These are phyloP conservation scores for Psilocybe cyanescens DNA, from an alignment of 768 basidiomycete genomes.

Conservation along the genomic window DNA sequence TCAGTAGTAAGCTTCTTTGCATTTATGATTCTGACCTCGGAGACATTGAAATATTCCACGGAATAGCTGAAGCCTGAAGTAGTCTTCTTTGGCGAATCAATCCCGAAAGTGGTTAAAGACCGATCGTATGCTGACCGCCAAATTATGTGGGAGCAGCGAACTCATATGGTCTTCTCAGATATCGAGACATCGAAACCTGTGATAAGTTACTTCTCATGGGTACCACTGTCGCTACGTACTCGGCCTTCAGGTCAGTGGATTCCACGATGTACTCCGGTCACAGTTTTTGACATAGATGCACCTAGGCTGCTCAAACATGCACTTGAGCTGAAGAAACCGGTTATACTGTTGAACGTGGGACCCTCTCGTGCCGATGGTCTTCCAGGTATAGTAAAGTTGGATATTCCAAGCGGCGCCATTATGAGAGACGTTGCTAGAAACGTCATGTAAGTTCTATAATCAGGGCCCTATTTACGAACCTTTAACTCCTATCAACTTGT, in stretches of 20 bases:
- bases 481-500: neutral
- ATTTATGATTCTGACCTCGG: neutral
- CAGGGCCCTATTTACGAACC: neutral
- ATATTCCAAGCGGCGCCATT: slow-evolving; percentile 73
- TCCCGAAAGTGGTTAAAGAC: slow-evolving; percentile 63
- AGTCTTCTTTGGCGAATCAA: slow-evolving; percentile 91
- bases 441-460: slow-evolving; percentile 56
- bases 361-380: slow-evolving; percentile 84
- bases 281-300: slow-evolving; percentile 3
- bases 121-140: slow-evolving; percentile 60
- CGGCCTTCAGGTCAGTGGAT: slow-evolving; percentile 74
- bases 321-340: slow-evolving; percentile 71
- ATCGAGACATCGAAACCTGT: slow-evolving; percentile 55
- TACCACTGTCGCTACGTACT: slow-evolving; percentile 92
- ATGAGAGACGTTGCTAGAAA: slow-evolving; percentile 65
- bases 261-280: neutral
- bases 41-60: slow-evolving; percentile 1
- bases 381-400: slow-evolving; percentile 76
- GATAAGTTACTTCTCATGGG: slow-evolving; percentile 83
- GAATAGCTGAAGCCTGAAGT: slow-evolving; percentile 80
- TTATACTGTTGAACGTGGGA: slow-evolving; percentile 85
- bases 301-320: slow-evolving; percentile 81
- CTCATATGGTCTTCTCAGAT: slow-evolving; percentile 41
- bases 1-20: slow-evolving; percentile 52
- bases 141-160: no score